Conservation (phyloP, 2,329 filamentous ascomycete species). For the Fusarium dimerum region DNA sequence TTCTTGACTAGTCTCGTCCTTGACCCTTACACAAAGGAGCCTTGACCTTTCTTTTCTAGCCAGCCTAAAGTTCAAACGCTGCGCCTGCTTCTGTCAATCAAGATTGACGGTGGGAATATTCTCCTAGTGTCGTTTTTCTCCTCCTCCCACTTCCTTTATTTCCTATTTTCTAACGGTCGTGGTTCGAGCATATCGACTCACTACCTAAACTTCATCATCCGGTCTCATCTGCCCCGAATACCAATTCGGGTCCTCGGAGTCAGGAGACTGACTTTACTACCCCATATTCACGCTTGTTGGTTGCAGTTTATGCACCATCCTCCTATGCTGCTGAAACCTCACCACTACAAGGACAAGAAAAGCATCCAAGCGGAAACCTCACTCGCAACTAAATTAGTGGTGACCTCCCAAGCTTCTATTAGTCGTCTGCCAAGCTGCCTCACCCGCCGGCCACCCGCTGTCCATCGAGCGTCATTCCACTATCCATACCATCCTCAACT, state of each 20-base stretch:
- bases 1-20: too few relatives aligned
- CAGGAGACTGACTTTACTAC: too few relatives aligned
- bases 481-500: conserved; percentile 18
- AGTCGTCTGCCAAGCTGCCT: conserved; percentile 15
- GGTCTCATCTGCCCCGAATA: background rate
- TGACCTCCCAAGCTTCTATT: conserved; percentile 9
- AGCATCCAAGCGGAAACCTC: background rate
- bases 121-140: background rate
- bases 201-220: background rate
- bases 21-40: too few relatives aligned
- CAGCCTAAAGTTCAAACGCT: too few relatives aligned
- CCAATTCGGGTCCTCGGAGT: too few relatives aligned
- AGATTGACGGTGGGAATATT: background rate
- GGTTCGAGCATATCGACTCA: background rate
- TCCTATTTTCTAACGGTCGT: background rate
- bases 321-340: background rate
- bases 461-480: conserved; percentile 6
- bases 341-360: background rate
- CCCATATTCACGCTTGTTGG: background rate
- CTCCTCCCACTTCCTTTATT: background rate
- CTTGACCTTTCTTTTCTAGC: too few relatives aligned
- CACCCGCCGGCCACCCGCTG: conserved; percentile 24
- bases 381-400: background rate
- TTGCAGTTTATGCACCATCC: background rate
- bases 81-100: background rate